Conservation (phyloP, 2,329 filamentous ascomycete species). For the Trichoderma arundinaceum region DNA sequence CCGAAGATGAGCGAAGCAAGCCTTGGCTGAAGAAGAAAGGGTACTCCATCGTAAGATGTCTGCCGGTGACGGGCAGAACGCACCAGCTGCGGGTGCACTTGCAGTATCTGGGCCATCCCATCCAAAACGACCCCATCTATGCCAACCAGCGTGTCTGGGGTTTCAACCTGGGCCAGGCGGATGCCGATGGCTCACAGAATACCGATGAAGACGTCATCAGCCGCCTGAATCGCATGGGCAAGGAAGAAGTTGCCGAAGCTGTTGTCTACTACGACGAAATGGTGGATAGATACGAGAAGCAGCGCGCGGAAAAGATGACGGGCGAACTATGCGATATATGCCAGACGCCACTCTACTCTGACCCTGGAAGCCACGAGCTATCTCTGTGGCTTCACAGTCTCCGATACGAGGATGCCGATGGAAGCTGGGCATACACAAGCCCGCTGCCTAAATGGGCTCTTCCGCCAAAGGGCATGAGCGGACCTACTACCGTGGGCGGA, state of each 20-base stretch:
- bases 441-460: conserved; percentile 85
- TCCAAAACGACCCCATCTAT: conserved; percentile 97
- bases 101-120: conserved; percentile 92
- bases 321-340: conserved; percentile 82
- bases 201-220: conserved; percentile 90
- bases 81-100: conserved; percentile 95
- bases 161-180: conserved; percentile 70
- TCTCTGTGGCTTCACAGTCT: conserved; percentile 93
- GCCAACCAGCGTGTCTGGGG: conserved; percentile 94
- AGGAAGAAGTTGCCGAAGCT: conserved; percentile 87
- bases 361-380: conserved; percentile 87
- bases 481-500: conserved; percentile 70
- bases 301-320: conserved; percentile 91
- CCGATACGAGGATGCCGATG: conserved; percentile 82
- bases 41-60: conserved; percentile 93
- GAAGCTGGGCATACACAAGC: conserved; percentile 86
- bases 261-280: conserved; percentile 94
- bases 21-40: conserved; percentile 67
- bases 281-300: conserved; percentile 86
- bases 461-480: conserved; percentile 73
- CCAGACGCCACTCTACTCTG: conserved; percentile 87
- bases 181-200: conserved; percentile 69
- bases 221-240: conserved; percentile 86
- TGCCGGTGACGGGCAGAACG: conserved; percentile 90
- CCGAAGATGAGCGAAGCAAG: conserved; percentile 37